These are phyloP conservation scores for Fragaria vesca DNA, from an alignment of 306 rosid genomes.

Conservation along the genomic window DNA sequence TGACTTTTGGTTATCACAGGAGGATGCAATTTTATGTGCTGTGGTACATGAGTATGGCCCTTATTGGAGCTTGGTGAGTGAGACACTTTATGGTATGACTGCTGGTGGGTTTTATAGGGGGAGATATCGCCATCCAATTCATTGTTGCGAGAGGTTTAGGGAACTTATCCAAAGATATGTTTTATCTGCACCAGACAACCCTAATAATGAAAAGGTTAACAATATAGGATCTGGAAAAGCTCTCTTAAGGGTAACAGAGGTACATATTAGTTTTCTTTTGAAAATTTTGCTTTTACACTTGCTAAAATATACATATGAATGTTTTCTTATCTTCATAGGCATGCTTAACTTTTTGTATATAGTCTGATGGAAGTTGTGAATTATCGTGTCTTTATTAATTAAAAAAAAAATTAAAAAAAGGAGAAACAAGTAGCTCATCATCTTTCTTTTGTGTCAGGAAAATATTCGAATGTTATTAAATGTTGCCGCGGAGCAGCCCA, in stretches of 20 bases:
- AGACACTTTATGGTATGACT: conserved; percentile 68
- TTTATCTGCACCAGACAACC: conserved; percentile 55
- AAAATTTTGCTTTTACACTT: not conserved
- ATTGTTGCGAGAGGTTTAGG: conserved; percentile 94
- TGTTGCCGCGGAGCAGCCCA: conserved; percentile 79
- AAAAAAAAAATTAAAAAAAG: not conserved
- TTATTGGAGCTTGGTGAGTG: conserved; percentile 89
- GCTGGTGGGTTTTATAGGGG: conserved; percentile 93
- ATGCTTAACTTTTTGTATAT: not conserved
- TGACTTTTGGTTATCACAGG: conserved; percentile 88
- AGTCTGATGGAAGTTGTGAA: not conserved
- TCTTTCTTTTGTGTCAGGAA: conserved; percentile 55
- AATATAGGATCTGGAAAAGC: conserved; percentile 84
- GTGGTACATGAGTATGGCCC: conserved; percentile 93
- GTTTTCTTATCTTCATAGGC: conserved; percentile 4
- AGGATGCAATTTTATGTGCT: conserved; percentile 92
- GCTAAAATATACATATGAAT: conserved; percentile 14
- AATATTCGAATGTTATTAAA: conserved; percentile 70
- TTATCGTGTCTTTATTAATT: not conserved
- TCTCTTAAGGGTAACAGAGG: conserved; percentile 95
- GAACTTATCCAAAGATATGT: conserved; percentile 83
- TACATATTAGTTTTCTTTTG: conserved; percentile 20
- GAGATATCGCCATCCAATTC: conserved; percentile 90
- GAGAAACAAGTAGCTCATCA: conserved; percentile 4
- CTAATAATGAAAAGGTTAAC: conserved; percentile 67